These are phyloP conservation scores for Rusavskia elegans DNA, from an alignment of 495 filamentous ascomycete genomes.

Conservation along the genomic window DNA sequence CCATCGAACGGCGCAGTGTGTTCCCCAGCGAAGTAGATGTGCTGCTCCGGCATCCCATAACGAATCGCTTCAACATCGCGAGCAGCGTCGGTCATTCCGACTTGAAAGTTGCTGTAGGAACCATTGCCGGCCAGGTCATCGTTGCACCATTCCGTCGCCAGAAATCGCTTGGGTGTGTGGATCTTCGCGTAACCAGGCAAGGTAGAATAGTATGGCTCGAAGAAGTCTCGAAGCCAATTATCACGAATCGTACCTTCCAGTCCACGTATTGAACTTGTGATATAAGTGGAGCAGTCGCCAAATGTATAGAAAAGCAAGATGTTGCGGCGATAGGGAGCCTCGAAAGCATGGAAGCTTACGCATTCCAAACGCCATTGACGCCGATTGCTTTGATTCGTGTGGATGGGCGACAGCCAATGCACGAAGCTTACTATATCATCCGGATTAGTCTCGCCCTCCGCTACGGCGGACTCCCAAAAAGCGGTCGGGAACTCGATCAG, in stretches of 20 bases:
- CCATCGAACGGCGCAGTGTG: conserved; percentile 87
- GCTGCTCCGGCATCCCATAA: conserved; percentile 46
- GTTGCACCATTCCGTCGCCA: conserved; percentile 63
- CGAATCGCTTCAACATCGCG: conserved; percentile 57
- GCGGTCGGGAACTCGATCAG: conserved; percentile 70
- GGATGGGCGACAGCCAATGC: conserved; percentile 45
- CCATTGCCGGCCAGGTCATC: conserved; percentile 76
- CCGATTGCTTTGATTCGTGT: conserved; percentile 42
- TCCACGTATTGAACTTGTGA: conserved; percentile 25
- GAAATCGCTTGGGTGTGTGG: conserved; percentile 44
- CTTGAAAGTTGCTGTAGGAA: conserved; percentile 75
- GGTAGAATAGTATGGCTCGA: conserved; percentile 52
- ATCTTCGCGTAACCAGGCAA: conserved; percentile 48
- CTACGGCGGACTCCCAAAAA: conserved; percentile 33
- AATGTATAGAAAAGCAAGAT: conserved; percentile 85
- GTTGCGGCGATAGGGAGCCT: conserved; percentile 43
- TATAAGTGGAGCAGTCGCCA: conserved; percentile 37
- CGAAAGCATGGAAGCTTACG: conserved; percentile 57
- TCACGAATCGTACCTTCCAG: not conserved
- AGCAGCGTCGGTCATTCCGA: conserved; percentile 36
- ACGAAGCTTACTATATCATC: conserved; percentile 29
- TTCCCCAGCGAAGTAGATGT: conserved; percentile 81
- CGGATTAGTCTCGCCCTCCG: not conserved
- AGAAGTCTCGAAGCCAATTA: conserved; percentile 32
- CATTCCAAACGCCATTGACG: conserved; percentile 55